Percentiles rank a stretch among this genome's conserved stretches.
Conservation (phyloP, 164 flowering plant genomes). For the Santalum album region DNA sequence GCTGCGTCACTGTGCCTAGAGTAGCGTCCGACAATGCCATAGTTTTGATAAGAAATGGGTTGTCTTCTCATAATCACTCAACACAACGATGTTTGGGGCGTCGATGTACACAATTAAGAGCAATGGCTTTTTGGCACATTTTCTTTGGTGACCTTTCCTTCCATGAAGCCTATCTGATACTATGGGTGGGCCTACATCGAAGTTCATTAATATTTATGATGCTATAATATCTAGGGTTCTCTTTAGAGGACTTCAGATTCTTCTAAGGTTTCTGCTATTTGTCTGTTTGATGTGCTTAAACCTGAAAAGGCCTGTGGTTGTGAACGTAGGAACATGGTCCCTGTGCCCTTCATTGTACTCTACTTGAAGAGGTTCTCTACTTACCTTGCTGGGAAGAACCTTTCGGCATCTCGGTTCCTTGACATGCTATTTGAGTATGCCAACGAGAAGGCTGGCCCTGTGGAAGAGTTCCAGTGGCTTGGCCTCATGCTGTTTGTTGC, state of each 20-base stretch:
- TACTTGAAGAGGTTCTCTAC: slow-evolving; percentile 73
- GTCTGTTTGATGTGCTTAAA: neutral
- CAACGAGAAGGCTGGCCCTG: slow-evolving; percentile 80
- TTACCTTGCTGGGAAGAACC: slow-evolving; percentile 54
- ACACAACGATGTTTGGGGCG: too few relatives aligned
- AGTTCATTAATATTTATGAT: neutral
- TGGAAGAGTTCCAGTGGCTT: slow-evolving; percentile 94
- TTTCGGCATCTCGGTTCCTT: slow-evolving; percentile 47
- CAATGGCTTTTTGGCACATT: too few relatives aligned
- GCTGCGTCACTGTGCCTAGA: too few relatives aligned
- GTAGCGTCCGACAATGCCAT: too few relatives aligned
- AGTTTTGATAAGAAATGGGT: too few relatives aligned
- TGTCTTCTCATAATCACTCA: too few relatives aligned
- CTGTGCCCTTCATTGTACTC: slow-evolving; percentile 81
- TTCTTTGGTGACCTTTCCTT: too few relatives aligned
- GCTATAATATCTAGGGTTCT: slow-evolving; percentile 1
- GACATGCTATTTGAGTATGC: slow-evolving; percentile 57
- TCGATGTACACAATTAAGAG: too few relatives aligned
- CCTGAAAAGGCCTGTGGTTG: neutral
- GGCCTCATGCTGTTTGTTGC: slow-evolving; percentile 98
- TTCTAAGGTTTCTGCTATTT: neutral
- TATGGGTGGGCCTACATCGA: neutral
- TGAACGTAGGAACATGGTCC: slow-evolving; percentile 83
- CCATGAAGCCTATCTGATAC: neutral
- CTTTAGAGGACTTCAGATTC: neutral